phyloP scores from a whole-genome alignment of 352 stramenopile genomes.

The Proteromonas lacertae region DNA sequence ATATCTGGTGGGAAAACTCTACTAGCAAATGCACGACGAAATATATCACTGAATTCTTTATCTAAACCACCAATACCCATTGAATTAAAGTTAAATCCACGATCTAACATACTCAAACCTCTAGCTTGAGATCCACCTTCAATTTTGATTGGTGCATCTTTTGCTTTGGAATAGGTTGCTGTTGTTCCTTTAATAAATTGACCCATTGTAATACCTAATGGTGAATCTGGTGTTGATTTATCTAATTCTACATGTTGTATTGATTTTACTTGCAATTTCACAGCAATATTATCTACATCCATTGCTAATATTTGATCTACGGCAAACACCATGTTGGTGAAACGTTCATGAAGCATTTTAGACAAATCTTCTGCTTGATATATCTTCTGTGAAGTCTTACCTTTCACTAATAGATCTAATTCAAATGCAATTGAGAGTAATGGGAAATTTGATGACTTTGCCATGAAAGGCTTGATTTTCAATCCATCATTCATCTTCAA shows the following conservation, averaged over 20 bases:
- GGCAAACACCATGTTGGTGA: slow-evolving; percentile 11
- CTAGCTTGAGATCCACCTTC: slow-evolving; percentile 3
- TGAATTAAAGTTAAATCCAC: slow-evolving; percentile 90
- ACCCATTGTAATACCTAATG: too few species aligned
- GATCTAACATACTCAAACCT: slow-evolving; percentile 44
- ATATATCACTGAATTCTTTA: slow-evolving; percentile 96
- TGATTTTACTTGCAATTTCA: too few species aligned
- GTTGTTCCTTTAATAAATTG: too few species aligned
- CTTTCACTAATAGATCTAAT: too few species aligned
- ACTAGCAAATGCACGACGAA: slow-evolving; percentile 83
- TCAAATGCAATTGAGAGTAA: too few species aligned
- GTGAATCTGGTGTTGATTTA: too few species aligned
- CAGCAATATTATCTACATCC: slow-evolving; percentile 6
- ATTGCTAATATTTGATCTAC: slow-evolving; percentile 10
- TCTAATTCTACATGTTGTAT: too few species aligned
- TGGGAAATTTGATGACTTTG: too few species aligned
- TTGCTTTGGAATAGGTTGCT: too few species aligned
- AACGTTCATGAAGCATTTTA: slow-evolving; percentile 7
- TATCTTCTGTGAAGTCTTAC: not conserved
- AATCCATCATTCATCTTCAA: slow-evolving; percentile 2
- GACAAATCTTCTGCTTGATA: slow-evolving; percentile 4
- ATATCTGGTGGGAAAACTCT: slow-evolving; percentile 74
- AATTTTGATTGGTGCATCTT: slow-evolving; percentile 5
- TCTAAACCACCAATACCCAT: slow-evolving; percentile 90
- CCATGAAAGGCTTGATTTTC: too few species aligned